Evolutionary conservation across 139 green algal species (phyloP).

Genomic region (Astrephomene gubernaculifera): DNA sequence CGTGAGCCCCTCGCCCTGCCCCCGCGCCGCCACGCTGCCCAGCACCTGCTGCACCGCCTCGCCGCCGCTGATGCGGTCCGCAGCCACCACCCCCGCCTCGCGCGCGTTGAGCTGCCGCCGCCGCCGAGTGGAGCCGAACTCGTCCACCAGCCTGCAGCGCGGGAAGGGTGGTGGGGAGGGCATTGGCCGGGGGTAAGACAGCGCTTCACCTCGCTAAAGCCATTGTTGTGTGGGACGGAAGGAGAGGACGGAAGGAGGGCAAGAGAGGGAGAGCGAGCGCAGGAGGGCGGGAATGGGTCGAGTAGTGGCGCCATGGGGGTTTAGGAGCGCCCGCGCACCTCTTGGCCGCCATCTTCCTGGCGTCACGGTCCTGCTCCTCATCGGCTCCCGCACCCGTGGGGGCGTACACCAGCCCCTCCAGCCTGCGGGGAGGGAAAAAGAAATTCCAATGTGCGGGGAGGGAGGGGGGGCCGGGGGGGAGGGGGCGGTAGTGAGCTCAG

Average conservation of each 20-base stretch:
- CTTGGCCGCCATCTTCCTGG: background rate
- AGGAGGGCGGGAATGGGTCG: no score
- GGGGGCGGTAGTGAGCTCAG: no score
- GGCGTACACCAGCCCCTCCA: constrained; percentile 20
- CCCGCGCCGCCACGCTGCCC: constrained; percentile 14
- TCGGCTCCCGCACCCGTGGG: constrained; percentile 13
- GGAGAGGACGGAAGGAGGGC: no score
- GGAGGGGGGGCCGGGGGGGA: no score
- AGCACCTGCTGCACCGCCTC: constrained; percentile 42
- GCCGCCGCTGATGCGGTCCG: constrained; percentile 48
- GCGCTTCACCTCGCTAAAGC: no score
- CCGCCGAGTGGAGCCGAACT: constrained; percentile 64
- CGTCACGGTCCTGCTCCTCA: background rate
- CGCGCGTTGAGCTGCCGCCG: constrained; percentile 60
- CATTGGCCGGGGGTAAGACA: no score
- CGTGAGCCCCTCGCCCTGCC: constrained; percentile 38
- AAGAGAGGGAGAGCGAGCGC: no score
- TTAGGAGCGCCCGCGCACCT: no score
- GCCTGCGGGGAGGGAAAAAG: background rate
- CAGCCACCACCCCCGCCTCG: constrained; percentile 58
- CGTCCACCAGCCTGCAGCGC: constrained; percentile 61
- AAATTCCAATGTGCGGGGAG: no score
- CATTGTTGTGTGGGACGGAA: no score
- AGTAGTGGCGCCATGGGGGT: no score
- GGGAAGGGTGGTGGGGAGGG: background rate